phyloP scores from a whole-genome alignment of 371 early-diverging fungal species.

The Capillidium heterosporum region DNA sequence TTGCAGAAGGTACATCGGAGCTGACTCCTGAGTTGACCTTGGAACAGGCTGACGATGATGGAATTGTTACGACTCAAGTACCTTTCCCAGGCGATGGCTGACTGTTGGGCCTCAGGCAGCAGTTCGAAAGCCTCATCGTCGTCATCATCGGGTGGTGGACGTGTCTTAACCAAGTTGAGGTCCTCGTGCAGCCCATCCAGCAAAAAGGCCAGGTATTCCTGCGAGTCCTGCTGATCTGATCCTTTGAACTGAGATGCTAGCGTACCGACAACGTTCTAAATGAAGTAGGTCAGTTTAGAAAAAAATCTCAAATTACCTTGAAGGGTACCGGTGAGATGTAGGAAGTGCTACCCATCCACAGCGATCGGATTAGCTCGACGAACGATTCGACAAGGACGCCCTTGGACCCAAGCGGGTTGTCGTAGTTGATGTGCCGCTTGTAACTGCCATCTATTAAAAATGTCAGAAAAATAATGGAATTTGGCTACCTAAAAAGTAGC shows the following conservation, averaged over 20 bases:
- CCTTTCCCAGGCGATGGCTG: constrained; percentile 54
- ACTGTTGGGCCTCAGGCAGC: constrained; percentile 24
- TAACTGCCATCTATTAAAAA: constrained; percentile 41
- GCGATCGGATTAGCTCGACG: constrained; percentile 35
- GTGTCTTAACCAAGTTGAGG: constrained; percentile 18
- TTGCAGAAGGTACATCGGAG: constrained; percentile 69
- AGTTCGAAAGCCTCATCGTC: constrained; percentile 19
- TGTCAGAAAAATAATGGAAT: neutral
- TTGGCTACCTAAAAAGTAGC: constrained; percentile 45
- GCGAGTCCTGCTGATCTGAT: constrained; percentile 58
- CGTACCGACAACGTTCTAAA: constrained; percentile 27
- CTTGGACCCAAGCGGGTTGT: constrained; percentile 63
- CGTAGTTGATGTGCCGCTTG: constrained; percentile 43
- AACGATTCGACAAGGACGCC: constrained; percentile 56
- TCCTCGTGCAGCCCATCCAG: constrained; percentile 66
- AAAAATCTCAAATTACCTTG: constrained; percentile 12
- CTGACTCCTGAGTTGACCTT: constrained; percentile 64
- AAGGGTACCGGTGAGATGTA: constrained; percentile 36
- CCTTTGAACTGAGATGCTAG: constrained; percentile 44
- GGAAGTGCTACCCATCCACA: constrained; percentile 42
- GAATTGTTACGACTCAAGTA: constrained; percentile 63
- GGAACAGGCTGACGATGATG: constrained; percentile 81
- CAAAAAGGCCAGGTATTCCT: constrained; percentile 51
- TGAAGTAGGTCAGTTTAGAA: neutral
- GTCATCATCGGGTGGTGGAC: constrained; percentile 13